Evolutionary conservation across 257 asterid genomes (phyloP).

Genomic region (Solanum habrochaites): DNA sequence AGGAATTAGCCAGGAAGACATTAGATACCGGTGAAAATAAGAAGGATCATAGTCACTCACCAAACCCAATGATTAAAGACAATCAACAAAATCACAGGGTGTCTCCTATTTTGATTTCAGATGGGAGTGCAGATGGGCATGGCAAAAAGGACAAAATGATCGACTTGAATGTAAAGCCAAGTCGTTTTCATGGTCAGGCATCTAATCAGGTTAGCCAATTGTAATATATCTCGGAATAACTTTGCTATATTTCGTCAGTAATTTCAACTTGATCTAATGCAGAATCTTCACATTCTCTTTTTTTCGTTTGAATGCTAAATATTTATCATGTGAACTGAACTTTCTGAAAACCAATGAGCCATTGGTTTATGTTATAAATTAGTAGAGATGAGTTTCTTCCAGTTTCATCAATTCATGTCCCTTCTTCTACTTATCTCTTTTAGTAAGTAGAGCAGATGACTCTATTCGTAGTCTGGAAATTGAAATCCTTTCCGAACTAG

Average conservation of each 20-base stretch:
- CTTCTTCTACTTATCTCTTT: background rate
- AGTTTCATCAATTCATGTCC: background rate
- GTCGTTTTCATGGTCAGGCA: conserved; percentile 38
- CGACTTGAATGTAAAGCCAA: conserved; percentile 86
- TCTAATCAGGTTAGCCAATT: conserved; percentile 10
- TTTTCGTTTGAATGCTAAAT: background rate
- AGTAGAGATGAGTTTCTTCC: background rate
- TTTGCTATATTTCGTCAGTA: background rate
- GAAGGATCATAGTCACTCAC: conserved; percentile 22
- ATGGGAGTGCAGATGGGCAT: conserved; percentile 13
- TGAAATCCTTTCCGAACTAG: background rate
- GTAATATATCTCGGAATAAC: background rate
- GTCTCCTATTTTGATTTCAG: conserved; percentile 15
- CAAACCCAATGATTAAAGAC: conserved; percentile 20
- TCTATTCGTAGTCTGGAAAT: background rate
- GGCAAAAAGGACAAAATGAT: conserved; percentile 44
- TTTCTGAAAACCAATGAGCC: background rate
- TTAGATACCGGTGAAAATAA: conserved; percentile 17
- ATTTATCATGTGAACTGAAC: background rate
- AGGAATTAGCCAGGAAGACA: conserved; percentile 38
- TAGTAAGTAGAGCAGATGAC: background rate
- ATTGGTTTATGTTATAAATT: background rate
- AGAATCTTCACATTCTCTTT: background rate
- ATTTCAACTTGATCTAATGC: background rate
- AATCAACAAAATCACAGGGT: conserved; percentile 23